Conservation (phyloP, 2,329 filamentous ascomycete species). For the Cadophora gregata region DNA sequence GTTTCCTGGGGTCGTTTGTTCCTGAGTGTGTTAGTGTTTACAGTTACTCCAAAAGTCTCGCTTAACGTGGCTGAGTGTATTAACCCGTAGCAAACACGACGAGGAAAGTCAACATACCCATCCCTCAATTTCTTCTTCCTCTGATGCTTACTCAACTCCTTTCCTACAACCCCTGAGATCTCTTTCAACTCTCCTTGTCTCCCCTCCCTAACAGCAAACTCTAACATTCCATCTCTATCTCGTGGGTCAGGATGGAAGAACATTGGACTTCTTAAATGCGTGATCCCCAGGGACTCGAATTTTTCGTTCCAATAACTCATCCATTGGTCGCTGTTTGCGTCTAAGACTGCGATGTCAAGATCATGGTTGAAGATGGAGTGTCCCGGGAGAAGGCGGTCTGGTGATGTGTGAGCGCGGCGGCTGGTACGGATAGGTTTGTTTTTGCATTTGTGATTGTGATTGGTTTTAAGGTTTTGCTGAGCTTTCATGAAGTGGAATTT, state of each 20-base stretch:
- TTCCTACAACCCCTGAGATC: slow-evolving; percentile 76
- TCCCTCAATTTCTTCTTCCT: slow-evolving; percentile 64
- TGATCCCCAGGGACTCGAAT: slow-evolving; percentile 72
- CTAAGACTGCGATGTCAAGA: slow-evolving; percentile 65
- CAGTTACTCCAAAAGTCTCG: not conserved
- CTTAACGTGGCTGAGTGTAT: not conserved
- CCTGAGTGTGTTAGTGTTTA: not conserved
- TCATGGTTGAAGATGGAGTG: slow-evolving; percentile 26
- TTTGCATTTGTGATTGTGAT: slow-evolving; percentile 55
- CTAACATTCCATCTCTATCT: slow-evolving; percentile 75
- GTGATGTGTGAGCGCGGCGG: slow-evolving; percentile 46
- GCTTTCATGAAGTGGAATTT: slow-evolving; percentile 74
- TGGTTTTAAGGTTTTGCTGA: not conserved
- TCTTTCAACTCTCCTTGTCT: slow-evolving; percentile 69
- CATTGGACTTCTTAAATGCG: slow-evolving; percentile 78
- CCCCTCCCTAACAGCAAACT: slow-evolving; percentile 66
- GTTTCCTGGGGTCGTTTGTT: slow-evolving; percentile 30
- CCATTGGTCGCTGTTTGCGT: slow-evolving; percentile 68
- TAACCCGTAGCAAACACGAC: not conserved
- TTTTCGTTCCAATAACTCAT: slow-evolving; percentile 73
- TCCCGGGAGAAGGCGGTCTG: slow-evolving; percentile 40
- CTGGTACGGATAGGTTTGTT: slow-evolving; percentile 45
- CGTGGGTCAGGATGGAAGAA: slow-evolving; percentile 82
- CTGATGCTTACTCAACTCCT: slow-evolving; percentile 79
- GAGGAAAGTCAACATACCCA: slow-evolving; percentile 48